Evolutionary conservation across 768 basidiomycete genomes (phyloP).

Genomic region (Calocybe gangraenosa): DNA sequence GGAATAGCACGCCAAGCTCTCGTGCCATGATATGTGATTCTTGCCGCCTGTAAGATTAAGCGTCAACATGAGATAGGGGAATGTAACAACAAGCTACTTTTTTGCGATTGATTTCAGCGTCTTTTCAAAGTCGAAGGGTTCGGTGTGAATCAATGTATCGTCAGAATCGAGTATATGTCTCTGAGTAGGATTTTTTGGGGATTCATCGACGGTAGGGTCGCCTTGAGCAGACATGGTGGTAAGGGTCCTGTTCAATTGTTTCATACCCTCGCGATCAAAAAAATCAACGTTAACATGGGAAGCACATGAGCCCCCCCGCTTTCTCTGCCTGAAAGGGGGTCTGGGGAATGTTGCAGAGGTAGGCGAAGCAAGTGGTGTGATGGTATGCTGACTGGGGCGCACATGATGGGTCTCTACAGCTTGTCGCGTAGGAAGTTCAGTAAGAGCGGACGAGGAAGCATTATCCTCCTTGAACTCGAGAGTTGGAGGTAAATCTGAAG

Average conservation of each 20-base stretch:
- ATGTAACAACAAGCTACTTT: slow-evolving; percentile 24
- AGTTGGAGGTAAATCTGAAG: too few relatives aligned
- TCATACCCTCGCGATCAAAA: slow-evolving; percentile 53
- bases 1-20: slow-evolving; percentile 55
- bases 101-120: slow-evolving; percentile 24
- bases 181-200: too few relatives aligned
- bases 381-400: neutral
- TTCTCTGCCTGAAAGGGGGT: slow-evolving; percentile 3
- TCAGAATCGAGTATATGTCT: slow-evolving; percentile 18
- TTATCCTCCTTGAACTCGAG: too few relatives aligned
- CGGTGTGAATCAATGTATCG: slow-evolving; percentile 16
- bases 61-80: neutral
- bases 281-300: slow-evolving; percentile 40
- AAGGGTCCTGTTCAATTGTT: slow-evolving; percentile 32
- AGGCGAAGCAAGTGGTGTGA: neutral
- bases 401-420: slow-evolving; percentile 9
- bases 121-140: slow-evolving; percentile 35
- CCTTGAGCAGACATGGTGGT: slow-evolving; percentile 22
- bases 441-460: too few relatives aligned
- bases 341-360: neutral
- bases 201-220: neutral
- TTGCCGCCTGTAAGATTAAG: slow-evolving; percentile 1
- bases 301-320: slow-evolving; percentile 10
- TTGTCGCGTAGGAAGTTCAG: too few relatives aligned
- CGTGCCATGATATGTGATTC: slow-evolving; percentile 30